Base-by-base conservation (phyloP, 1,139 yeast genomes). In the Debaryomycetaceae sp. region DNA sequence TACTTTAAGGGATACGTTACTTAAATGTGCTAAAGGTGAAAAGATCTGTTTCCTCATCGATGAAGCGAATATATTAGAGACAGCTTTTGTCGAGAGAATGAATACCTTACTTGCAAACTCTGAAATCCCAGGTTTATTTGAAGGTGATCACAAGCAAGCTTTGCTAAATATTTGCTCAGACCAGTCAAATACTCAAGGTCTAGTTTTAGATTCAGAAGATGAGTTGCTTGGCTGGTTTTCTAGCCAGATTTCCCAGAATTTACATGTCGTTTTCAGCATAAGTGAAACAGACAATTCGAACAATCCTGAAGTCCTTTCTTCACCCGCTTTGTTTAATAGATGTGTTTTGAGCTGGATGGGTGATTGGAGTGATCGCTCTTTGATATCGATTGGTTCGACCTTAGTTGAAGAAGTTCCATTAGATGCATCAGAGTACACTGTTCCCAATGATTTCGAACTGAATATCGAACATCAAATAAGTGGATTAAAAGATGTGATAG, bases 321-420 rank as follows among this genome's bases (percentile, higher is more conserved):
- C 98, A 0, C 96, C 98, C 0, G 98, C 98, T 0, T 65, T 92
- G 31, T 84, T 88, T 62, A 92, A 92, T 55, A 71, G 98, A 53
- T 92, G 98, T 66, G 95, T 88, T 4, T 63, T 91, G 32, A 81
- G 83, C 54, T 88, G 95, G 91, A 82, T 88, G 83, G 96, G 96
- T 3, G 80, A 81, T 42, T 91, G 97, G 97, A 70, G 83, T 0
- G 50, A 55, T 6, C 46, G 51, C 0, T 66, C 89, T 0, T 59
- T 83, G 39, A 50, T 50, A 14, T 79, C 78, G 39, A 78, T 88
- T 31, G 79, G 79, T 0, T 41, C 53, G 0, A 64, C 72, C 4
- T 50, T 70, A 22, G 61, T 81, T 2, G 61, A 62, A 11, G 47
- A 59, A 8, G 55, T 81, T 13, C 85, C 89, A 4, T 56, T 85